phyloP scores from a whole-genome alignment of 2,329 filamentous ascomycete genomes.

The Verticillium isaacii region DNA sequence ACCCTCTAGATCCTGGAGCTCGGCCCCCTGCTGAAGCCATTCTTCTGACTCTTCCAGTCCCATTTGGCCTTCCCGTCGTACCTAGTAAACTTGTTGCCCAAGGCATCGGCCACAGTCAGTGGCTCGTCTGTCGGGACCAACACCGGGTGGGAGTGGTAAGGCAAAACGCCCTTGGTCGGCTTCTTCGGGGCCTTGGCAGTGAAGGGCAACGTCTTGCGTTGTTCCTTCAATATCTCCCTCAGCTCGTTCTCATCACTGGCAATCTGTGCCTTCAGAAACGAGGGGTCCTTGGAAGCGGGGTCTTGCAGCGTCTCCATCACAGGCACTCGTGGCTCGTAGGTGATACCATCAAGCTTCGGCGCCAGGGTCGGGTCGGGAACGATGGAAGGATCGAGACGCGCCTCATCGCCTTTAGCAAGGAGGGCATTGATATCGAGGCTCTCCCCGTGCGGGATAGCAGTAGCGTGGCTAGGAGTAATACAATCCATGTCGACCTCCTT shows the following conservation, averaged over 20 bases:
- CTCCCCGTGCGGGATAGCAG: slow-evolving; percentile 77
- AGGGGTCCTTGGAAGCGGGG: slow-evolving; percentile 37
- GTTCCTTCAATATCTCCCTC: slow-evolving; percentile 62
- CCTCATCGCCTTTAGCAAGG: slow-evolving; percentile 64
- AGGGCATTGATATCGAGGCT: slow-evolving; percentile 78
- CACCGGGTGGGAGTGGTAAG: slow-evolving; percentile 28
- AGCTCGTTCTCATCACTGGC: slow-evolving; percentile 69
- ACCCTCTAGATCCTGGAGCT: slow-evolving; percentile 9
- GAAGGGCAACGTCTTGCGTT: slow-evolving; percentile 31
- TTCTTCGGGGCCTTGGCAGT: slow-evolving; percentile 16
- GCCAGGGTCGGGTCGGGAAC: slow-evolving; percentile 45
- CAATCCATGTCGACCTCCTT: slow-evolving; percentile 99
- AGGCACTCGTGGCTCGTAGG: slow-evolving; percentile 66
- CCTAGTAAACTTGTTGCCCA: slow-evolving; percentile 15
- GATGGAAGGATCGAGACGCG: slow-evolving; percentile 63
- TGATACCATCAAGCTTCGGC: slow-evolving; percentile 57
- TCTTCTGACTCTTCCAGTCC: slow-evolving; percentile 12
- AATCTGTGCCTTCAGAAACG: slow-evolving; percentile 83
- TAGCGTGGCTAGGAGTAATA: slow-evolving; percentile 79
- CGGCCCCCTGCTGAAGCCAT: slow-evolving; percentile 7
- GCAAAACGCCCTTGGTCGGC: slow-evolving; percentile 19
- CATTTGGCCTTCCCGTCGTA: slow-evolving; percentile 8
- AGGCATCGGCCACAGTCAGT: slow-evolving; percentile 28
- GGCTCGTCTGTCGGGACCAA: slow-evolving; percentile 29
- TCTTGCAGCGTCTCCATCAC: slow-evolving; percentile 72